Conservation (phyloP, 768 basidiomycete species). For the Boletus rufocinnamomeus region DNA sequence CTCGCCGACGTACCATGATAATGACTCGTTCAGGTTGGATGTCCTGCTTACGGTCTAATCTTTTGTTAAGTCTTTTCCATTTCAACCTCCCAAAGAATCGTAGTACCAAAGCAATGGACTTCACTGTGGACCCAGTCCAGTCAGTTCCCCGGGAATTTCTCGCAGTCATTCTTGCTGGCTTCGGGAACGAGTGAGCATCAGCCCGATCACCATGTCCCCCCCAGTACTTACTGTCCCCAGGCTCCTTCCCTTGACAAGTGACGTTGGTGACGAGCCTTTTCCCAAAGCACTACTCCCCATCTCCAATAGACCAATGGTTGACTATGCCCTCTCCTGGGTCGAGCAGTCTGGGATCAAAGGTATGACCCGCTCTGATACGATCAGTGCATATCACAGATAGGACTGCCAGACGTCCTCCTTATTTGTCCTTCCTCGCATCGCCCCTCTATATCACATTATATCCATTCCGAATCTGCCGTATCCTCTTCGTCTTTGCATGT, state of each 20-base stretch:
- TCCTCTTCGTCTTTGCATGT: constrained; percentile 64
- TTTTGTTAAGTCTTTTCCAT: background rate
- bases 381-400: constrained; percentile 11
- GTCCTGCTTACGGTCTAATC: background rate
- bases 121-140: constrained; percentile 55
- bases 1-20: background rate
- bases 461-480: constrained; percentile 73
- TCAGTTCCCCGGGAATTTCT: constrained; percentile 75
- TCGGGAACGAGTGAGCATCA: constrained; percentile 79
- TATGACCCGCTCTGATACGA: constrained; percentile 30
- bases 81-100: background rate
- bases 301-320: constrained; percentile 85
- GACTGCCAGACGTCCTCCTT: constrained; percentile 71
- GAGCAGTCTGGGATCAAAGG: constrained; percentile 86
- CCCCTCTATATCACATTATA: constrained; percentile 75
- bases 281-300: constrained; percentile 89
- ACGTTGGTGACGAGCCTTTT: constrained; percentile 78
- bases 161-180: constrained; percentile 86
- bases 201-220: background rate
- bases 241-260: constrained; percentile 70
- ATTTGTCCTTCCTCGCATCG: constrained; percentile 82
- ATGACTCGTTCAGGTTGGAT: constrained; percentile 22
- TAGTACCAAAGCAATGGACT: constrained; percentile 52
- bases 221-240: constrained; percentile 41
- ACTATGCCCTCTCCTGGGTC: constrained; percentile 82